These are phyloP conservation scores for Arabidopsis suecica DNA, from an alignment of 345 rosid species.

Conservation along the genomic window DNA sequence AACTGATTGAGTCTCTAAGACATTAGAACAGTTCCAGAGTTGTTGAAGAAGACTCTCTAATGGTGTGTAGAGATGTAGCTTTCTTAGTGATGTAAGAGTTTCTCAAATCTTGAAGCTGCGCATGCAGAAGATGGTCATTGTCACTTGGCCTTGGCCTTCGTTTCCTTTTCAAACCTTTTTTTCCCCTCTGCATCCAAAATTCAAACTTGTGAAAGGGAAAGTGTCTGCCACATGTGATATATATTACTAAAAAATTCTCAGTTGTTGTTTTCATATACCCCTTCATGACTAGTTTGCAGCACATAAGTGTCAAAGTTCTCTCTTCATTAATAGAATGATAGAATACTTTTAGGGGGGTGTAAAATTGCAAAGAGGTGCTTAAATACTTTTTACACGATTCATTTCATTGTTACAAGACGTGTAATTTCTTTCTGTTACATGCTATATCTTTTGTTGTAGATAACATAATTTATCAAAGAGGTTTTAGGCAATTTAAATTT, in stretches of 20 bases:
- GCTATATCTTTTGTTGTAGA: neutral
- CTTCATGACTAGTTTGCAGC: conserved; percentile 12
- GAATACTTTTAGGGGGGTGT: neutral
- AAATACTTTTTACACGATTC: neutral
- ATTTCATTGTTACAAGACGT: neutral
- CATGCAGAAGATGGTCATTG: conserved; percentile 37
- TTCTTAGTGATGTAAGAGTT: conserved; percentile 38
- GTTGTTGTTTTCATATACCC: conserved; percentile 24
- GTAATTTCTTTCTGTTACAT: neutral
- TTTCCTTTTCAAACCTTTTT: conserved; percentile 21
- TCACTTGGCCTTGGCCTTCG: conserved; percentile 29
- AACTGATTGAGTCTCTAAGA: conserved; percentile 27
- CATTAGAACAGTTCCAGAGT: conserved; percentile 30
- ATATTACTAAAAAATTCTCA: neutral
- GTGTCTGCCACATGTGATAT: conserved; percentile 45
- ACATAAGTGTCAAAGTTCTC: conserved; percentile 1
- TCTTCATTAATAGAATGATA: neutral
- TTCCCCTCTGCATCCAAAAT: conserved; percentile 21
- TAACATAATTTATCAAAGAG: neutral
- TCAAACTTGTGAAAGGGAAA: conserved; percentile 41
- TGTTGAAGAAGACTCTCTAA: conserved; percentile 37
- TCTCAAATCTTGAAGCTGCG: conserved; percentile 37
- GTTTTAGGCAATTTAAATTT: neutral
- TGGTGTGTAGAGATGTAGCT: conserved; percentile 35
- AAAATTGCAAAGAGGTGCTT: neutral